Conservation (phyloP, 306 rosid species). For the Styphnolobium japonicum region DNA sequence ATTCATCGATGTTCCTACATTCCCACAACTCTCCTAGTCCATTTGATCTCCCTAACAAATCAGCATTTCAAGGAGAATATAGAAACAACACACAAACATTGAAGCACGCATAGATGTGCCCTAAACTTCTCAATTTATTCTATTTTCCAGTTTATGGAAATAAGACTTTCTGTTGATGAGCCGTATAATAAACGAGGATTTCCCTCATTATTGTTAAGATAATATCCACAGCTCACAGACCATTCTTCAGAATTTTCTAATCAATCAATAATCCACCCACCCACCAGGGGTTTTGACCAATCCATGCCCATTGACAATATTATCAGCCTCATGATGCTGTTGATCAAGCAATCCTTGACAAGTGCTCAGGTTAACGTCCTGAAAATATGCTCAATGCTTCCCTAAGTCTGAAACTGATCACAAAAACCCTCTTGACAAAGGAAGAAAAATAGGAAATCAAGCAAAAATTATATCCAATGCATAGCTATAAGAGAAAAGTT, state of each 20-base stretch:
- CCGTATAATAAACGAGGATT: neutral
- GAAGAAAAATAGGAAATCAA: conserved; percentile 32
- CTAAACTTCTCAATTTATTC: neutral
- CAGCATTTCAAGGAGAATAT: neutral
- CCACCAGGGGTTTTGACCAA: conserved; percentile 19
- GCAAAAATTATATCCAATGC: conserved; percentile 24
- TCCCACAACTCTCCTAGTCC: conserved; percentile 9
- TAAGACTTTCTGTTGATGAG: conserved; percentile 8
- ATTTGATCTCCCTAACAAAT: conserved; percentile 21
- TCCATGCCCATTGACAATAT: conserved; percentile 25
- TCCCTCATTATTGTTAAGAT: conserved; percentile 5
- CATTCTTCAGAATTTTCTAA: conserved; percentile 19
- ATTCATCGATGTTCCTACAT: neutral
- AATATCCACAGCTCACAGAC: conserved; percentile 17
- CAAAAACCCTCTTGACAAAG: conserved; percentile 37
- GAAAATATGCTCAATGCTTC: conserved; percentile 38
- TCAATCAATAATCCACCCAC: conserved; percentile 32
- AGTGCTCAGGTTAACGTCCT: conserved; percentile 33
- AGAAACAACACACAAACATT: neutral
- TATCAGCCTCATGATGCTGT: conserved; percentile 34
- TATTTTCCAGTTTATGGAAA: neutral
- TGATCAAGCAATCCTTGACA: conserved; percentile 33
- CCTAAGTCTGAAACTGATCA: conserved; percentile 43
- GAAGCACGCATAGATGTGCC: neutral
- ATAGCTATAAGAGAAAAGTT: neutral